These are phyloP conservation scores for Lactarius sanguifluus DNA, from an alignment of 768 basidiomycete species.

Conservation along the genomic window DNA sequence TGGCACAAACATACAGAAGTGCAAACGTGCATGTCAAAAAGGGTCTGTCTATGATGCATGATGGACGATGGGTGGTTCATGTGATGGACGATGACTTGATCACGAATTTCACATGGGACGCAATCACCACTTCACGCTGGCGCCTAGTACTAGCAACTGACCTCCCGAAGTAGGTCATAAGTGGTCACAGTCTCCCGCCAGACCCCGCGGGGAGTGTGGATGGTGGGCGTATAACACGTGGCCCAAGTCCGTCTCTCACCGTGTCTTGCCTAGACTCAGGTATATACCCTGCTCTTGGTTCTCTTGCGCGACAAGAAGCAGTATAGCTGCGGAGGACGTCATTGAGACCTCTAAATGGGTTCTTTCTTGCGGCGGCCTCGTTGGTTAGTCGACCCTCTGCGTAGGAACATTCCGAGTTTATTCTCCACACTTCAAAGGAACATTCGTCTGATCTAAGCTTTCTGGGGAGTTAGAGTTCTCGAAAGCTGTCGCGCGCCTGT, in stretches of 20 bases:
- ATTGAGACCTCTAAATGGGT: not conserved
- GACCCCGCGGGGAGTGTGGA: not conserved
- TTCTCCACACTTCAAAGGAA: not conserved
- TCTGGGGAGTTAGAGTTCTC: not conserved
- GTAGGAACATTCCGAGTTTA: not conserved
- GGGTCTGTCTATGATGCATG: not conserved
- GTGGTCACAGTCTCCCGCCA: not conserved
- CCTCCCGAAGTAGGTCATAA: not conserved
- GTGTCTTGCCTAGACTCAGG: not conserved
- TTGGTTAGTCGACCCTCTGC: not conserved
- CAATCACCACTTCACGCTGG: not conserved
- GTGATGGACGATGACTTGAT: not conserved
- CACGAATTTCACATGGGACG: not conserved
- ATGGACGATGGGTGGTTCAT: not conserved
- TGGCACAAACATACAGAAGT: not conserved
- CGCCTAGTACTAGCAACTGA: not conserved
- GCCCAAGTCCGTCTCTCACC: not conserved
- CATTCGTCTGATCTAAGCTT: not conserved
- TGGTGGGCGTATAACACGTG: not conserved
- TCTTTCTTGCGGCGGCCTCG: not conserved
- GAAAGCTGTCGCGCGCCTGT: not conserved
- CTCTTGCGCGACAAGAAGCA: not conserved
- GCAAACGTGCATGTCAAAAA: not conserved
- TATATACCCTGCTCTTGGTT: not conserved
- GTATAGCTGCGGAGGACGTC: not conserved